These are phyloP conservation scores for Pelargonium citronellum DNA, from an alignment of 441 rosid species.

Conservation along the genomic window DNA sequence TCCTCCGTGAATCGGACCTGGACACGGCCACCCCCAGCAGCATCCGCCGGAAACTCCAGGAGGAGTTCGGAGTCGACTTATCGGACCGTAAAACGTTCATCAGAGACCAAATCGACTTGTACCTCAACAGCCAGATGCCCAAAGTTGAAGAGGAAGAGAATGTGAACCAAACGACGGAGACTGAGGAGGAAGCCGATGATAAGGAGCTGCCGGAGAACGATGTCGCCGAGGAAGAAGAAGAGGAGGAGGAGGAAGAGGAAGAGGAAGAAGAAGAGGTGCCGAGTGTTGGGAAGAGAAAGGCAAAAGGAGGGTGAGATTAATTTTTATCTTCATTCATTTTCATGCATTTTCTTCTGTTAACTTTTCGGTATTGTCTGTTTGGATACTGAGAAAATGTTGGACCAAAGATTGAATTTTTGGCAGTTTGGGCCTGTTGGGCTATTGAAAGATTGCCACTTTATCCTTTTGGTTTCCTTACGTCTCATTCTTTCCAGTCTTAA, in stretches of 20 bases:
- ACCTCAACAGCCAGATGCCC: conserved; percentile 10
- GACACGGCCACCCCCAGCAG: conserved; percentile 25
- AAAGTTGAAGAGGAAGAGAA: conserved; percentile 14
- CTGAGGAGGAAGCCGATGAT: conserved; percentile 12
- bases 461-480: neutral
- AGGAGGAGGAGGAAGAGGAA: neutral
- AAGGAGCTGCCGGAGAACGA: conserved; percentile 14
- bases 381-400: conserved; percentile 1
- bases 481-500: neutral
- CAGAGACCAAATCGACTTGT: conserved; percentile 26
- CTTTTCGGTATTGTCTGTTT: conserved; percentile 1
- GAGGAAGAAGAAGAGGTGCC: neutral
- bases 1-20: conserved; percentile 23
- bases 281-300: neutral
- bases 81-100: conserved; percentile 26
- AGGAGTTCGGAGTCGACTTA: conserved; percentile 26
- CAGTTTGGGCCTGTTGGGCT: conserved; percentile 7
- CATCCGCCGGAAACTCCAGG: conserved; percentile 25
- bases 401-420: neutral
- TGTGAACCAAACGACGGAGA: conserved; percentile 10
- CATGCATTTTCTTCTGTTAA: neutral
- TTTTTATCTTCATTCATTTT: neutral
- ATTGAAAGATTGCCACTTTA: neutral
- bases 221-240: conserved; percentile 8
- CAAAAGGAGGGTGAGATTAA: neutral